Percentiles rank a stretch among this genome's conserved stretches.
phyloP scores from a whole-genome alignment of 768 basidiomycete genomes.

The Panaeolus cyanescens region DNA sequence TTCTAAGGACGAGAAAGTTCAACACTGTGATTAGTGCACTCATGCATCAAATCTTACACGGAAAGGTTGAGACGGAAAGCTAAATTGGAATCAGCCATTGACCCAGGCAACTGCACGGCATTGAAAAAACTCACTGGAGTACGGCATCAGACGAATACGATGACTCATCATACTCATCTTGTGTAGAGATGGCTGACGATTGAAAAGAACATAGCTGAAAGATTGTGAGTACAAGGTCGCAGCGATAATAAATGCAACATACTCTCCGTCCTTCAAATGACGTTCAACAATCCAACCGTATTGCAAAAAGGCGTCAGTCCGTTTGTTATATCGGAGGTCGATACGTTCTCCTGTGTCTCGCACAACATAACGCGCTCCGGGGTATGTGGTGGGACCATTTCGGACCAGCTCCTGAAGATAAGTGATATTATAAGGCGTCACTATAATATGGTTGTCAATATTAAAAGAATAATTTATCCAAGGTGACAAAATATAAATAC shows the following conservation, averaged over 20 bases:
- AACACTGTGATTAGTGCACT: slow-evolving; percentile 22
- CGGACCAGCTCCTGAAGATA: slow-evolving; percentile 94
- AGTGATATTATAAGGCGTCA: slow-evolving; percentile 95
- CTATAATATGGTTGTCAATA: slow-evolving; percentile 40
- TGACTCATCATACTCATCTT: slow-evolving; percentile 99
- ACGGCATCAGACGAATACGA: slow-evolving; percentile 94
- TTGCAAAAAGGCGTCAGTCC: slow-evolving; percentile 91
- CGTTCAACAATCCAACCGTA: slow-evolving; percentile 99
- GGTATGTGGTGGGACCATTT: slow-evolving; percentile 93
- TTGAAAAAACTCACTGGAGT: slow-evolving; percentile 75
- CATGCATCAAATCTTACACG: slow-evolving; percentile 63
- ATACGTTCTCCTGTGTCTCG: slow-evolving; percentile 97
- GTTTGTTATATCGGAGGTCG: slow-evolving; percentile 95
- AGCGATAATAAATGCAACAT: slow-evolving; percentile 35
- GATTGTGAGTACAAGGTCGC: slow-evolving; percentile 2
- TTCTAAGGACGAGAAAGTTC: slow-evolving; percentile 47
- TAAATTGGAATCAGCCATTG: slow-evolving; percentile 24
- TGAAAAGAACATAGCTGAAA: slow-evolving; percentile 86
- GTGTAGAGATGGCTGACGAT: slow-evolving; percentile 96
- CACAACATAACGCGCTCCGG: slow-evolving; percentile 95
- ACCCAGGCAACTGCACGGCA: not conserved
- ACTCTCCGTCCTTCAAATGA: slow-evolving; percentile 98
- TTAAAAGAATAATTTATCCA: not conserved
- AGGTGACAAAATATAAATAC: slow-evolving; percentile 36
- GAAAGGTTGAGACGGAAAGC: slow-evolving; percentile 98